Percentiles rank a stretch among this genome's conserved stretches.
Conservation (phyloP, 176 grass and related monocot genomes). For the Alopecurus myosuroides region DNA sequence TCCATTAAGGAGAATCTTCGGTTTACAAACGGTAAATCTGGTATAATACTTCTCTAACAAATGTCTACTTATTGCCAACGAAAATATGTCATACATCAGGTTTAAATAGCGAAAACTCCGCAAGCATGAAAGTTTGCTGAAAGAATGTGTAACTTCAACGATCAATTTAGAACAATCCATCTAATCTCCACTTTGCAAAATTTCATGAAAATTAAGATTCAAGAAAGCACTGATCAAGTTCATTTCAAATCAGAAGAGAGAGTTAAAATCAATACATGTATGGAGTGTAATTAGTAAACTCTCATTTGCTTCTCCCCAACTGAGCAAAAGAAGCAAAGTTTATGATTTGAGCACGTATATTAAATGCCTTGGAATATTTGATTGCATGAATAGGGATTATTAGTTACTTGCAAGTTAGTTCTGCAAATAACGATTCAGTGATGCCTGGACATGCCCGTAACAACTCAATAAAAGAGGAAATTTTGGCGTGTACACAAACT, state of each 20-base stretch:
- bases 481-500: too few species aligned
- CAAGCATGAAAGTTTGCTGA: not conserved
- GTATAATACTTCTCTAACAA: not conserved
- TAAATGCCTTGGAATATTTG: too few species aligned
- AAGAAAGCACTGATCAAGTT: not conserved
- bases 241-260: not conserved
- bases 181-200: not conserved
- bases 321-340: too few species aligned
- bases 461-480: too few species aligned
- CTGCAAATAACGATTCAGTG: too few species aligned
- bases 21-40: not conserved
- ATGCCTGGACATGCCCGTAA: too few species aligned
- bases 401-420: too few species aligned
- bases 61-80: not conserved
- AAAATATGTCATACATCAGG: not conserved
- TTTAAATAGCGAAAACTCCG: not conserved
- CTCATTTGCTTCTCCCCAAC: too few species aligned
- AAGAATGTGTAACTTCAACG: not conserved
- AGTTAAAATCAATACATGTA: not conserved
- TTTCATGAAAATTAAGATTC: not conserved
- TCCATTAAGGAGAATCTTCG: not conserved
- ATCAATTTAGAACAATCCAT: not conserved
- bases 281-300: not conserved
- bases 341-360: too few species aligned
- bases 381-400: too few species aligned